phyloP scores from a whole-genome alignment of 441 rosid species.

The Gossypium laxum region DNA sequence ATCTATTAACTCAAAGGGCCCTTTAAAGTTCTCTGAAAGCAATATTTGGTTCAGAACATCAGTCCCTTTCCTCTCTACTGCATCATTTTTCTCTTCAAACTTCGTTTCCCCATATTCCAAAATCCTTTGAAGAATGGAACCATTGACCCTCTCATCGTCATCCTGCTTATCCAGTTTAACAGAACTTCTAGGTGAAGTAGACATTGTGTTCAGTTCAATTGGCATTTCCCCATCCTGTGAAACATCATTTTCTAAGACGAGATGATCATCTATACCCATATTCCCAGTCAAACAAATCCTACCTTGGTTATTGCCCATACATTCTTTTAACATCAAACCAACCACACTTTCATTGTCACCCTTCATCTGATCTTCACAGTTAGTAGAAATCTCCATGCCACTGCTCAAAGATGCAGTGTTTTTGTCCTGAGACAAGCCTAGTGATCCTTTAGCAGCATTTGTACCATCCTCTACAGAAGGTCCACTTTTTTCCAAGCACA shows the following conservation, averaged over 20 bases:
- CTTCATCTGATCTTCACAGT: constrained; percentile 1
- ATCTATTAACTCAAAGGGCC: background rate
- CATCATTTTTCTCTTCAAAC: constrained; percentile 10
- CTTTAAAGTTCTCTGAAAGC: background rate
- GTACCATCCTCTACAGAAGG: constrained; percentile 13
- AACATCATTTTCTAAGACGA: constrained; percentile 14
- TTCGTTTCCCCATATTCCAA: constrained; percentile 17
- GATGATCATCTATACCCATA: constrained; percentile 16
- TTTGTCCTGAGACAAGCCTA: constrained; percentile 16
- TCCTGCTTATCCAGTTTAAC: constrained; percentile 4
- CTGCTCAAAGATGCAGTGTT: constrained; percentile 19
- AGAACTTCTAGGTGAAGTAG: constrained; percentile 13
- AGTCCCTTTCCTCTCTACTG: background rate
- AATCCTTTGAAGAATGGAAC: background rate
- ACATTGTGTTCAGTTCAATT: constrained; percentile 6
- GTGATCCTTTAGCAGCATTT: constrained; percentile 16
- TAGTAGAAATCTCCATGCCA: constrained; percentile 9
- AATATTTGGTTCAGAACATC: constrained; percentile 1
- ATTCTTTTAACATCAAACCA: constrained; percentile 3
- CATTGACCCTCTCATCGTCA: constrained; percentile 6
- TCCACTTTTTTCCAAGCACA: background rate
- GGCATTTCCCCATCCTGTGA: constrained; percentile 13
- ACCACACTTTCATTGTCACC: constrained; percentile 12
- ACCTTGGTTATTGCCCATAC: constrained; percentile 10
- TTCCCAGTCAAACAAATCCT: constrained; percentile 18